Evolutionary conservation across 257 asterid genomes (phyloP).

Genomic region (Verbascum thapsus): DNA sequence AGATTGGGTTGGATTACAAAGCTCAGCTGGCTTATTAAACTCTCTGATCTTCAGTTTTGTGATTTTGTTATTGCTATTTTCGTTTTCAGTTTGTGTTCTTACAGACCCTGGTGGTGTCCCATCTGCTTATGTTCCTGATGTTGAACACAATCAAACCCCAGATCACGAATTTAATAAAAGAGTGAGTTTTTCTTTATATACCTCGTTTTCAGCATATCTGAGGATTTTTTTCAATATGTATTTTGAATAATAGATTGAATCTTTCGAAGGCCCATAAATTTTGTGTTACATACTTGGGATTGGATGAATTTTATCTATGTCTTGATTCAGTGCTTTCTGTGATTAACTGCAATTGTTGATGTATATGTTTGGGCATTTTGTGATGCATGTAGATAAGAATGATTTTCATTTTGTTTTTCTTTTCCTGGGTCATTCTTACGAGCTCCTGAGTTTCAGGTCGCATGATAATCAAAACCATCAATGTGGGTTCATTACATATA

Average conservation of each 20-base stretch:
- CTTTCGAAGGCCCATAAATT: not conserved
- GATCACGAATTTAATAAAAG: slow-evolving; percentile 50
- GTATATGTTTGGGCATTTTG: slow-evolving; percentile 22
- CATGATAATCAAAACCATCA: too few species aligned
- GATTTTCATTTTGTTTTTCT: not conserved
- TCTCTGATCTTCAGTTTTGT: slow-evolving; percentile 63
- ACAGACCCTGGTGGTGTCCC: slow-evolving; percentile 74
- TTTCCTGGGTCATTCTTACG: too few species aligned
- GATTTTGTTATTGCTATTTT: slow-evolving; percentile 43
- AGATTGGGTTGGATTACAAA: slow-evolving; percentile 63
- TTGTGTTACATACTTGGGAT: slow-evolving; percentile 8
- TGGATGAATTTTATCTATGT: not conserved
- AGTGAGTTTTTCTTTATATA: slow-evolving; percentile 38
- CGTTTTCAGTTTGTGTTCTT: slow-evolving; percentile 54
- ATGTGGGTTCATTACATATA: too few species aligned
- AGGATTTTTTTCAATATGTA: not conserved
- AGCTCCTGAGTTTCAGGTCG: too few species aligned
- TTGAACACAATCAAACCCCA: slow-evolving; percentile 40
- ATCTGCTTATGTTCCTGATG: slow-evolving; percentile 58
- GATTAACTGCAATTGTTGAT: slow-evolving; percentile 1
- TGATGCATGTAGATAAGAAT: slow-evolving; percentile 9
- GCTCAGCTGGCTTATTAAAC: slow-evolving; percentile 62
- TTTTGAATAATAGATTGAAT: slow-evolving; percentile 14
- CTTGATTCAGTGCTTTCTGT: not conserved
- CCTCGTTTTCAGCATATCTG: slow-evolving; percentile 8